phyloP scores from a whole-genome alignment of 139 green algal species.

The Haematococcus lacustris region DNA sequence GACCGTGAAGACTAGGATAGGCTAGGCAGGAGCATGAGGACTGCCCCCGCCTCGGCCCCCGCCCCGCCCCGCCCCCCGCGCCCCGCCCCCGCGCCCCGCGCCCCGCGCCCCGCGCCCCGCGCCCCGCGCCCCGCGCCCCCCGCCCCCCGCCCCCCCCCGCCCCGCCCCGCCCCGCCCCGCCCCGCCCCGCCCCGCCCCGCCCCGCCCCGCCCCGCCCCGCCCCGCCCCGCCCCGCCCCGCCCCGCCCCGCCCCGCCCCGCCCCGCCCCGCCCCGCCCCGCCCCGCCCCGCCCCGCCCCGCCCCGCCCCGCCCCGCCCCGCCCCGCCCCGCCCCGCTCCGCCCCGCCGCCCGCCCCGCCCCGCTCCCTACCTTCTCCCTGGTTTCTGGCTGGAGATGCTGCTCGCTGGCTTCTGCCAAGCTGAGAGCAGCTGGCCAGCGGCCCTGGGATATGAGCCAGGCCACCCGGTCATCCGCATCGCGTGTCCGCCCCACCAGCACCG shows the following conservation, averaged over 20 bases:
- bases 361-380: neutral
- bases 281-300: neutral
- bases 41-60: neutral
- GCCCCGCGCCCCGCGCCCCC: constrained; percentile 6
- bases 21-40: neutral
- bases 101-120: neutral
- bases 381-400: neutral
- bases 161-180: constrained; percentile 11
- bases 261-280: neutral
- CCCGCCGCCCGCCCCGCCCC: neutral
- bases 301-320: neutral
- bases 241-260: neutral
- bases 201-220: neutral
- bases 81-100: neutral
- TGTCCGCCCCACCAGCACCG: constrained; percentile 56
- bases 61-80: neutral
- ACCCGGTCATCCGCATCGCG: constrained; percentile 72
- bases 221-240: neutral
- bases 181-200: neutral
- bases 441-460: constrained; percentile 64
- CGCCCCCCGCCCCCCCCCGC: neutral
- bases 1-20: neutral
- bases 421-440: constrained; percentile 65
- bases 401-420: constrained; percentile 31
- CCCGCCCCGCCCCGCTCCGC: neutral